phyloP scores from a whole-genome alignment of 352 stramenopile species.

The Globisporangium yorkense region DNA sequence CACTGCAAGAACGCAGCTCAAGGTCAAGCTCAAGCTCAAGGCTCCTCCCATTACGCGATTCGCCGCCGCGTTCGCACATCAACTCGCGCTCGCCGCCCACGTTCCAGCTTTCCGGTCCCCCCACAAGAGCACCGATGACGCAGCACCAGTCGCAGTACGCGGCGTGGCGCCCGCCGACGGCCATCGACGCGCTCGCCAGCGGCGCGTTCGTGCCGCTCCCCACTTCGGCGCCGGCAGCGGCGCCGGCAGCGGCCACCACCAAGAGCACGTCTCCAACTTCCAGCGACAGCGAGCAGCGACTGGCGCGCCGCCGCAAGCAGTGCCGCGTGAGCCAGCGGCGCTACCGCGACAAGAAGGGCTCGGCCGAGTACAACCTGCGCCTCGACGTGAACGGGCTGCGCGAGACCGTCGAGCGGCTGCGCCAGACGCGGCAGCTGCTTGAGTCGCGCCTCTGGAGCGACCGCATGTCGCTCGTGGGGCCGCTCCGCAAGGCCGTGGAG shows the following conservation, averaged over 20 bases:
- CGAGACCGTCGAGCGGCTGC: conserved; percentile 49
- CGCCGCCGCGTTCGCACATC: not conserved
- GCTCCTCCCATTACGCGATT: too few relatives aligned
- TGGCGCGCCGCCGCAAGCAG: conserved; percentile 43
- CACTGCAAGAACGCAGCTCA: too few relatives aligned
- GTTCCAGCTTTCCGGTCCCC: not conserved
- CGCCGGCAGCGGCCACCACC: not conserved
- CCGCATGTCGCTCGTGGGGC: conserved; percentile 21
- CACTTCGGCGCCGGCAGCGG: not conserved
- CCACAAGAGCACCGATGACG: not conserved
- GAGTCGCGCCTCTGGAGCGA: conserved; percentile 40
- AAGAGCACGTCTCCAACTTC: not conserved
- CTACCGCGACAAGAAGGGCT: conserved; percentile 65
- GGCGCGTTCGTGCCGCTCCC: not conserved
- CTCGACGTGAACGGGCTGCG: conserved; percentile 59
- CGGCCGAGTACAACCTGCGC: conserved; percentile 57
- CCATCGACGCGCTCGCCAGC: not conserved
- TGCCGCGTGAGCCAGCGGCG: conserved; percentile 62
- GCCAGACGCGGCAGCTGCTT: conserved; percentile 33
- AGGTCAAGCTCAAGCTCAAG: too few relatives aligned
- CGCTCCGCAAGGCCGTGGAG: conserved; percentile 43
- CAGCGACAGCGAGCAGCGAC: conserved; percentile 15
- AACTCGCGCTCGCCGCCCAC: not conserved
- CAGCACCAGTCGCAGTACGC: not conserved
- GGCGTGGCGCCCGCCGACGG: not conserved